Conservation (phyloP, 805 yeast genomes). For the Phaffomyces thermotolerans region DNA sequence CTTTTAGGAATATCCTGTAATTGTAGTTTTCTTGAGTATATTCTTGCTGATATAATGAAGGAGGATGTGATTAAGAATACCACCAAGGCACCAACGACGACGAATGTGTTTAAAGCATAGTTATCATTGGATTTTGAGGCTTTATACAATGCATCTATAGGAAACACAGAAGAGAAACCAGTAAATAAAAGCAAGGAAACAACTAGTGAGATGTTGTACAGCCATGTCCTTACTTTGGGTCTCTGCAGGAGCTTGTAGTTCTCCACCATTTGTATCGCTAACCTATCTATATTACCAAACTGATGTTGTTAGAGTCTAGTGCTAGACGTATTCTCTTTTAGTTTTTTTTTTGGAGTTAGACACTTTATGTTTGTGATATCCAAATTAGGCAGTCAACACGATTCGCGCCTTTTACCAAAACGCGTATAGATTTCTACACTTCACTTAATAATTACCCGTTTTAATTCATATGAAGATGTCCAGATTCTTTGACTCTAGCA, state of each 20-base stretch:
- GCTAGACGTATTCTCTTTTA: neutral
- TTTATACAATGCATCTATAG: conserved; percentile 69
- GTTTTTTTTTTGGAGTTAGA: neutral
- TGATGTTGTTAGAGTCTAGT: neutral
- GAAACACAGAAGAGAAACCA: conserved; percentile 63
- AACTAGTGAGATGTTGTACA: conserved; percentile 37
- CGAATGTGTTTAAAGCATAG: conserved; percentile 73
- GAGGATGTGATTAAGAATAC: conserved; percentile 45
- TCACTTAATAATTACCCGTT: no score
- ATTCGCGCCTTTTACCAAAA: neutral
- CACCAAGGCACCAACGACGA: conserved; percentile 67
- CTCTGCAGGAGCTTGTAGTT: conserved; percentile 6
- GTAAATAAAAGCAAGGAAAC: conserved; percentile 36
- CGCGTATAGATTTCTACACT: neutral
- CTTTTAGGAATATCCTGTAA: conserved; percentile 72
- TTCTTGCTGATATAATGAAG: conserved; percentile 49
- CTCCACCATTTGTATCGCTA: neutral
- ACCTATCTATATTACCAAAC: no score
- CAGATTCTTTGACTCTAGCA: neutral
- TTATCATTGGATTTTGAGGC: conserved; percentile 48
- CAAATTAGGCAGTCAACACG: conserved; percentile 5
- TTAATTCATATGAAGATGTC: no score
- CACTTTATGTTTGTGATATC: neutral
- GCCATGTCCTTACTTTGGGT: conserved; percentile 28
- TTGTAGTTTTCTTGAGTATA: conserved; percentile 48